Base-by-base conservation (phyloP, 164 flowering plant species). In the Annona squamosa region DNA sequence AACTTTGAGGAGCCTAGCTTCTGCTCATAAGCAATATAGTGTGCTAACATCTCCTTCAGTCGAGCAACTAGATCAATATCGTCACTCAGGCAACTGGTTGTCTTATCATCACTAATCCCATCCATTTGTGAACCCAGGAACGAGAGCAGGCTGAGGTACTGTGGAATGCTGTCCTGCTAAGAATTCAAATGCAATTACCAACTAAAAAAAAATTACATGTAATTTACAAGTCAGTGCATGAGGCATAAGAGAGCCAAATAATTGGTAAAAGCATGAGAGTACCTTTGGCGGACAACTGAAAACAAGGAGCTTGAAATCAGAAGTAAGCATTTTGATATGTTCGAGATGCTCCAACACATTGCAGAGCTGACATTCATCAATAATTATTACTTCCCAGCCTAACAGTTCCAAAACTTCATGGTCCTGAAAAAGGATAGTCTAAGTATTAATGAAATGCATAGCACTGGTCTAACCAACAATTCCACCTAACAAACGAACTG, bases 361-460 rank as follows among this genome's bases (percentile, higher is more conserved):
- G 16, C 81, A 67, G 18, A 66, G 76, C 56, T 88, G 91, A 74
- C 86, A 86, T 48, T 85, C 88, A 84, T 92, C 97, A 77, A 90
- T 73, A 63, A 89, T 70, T 42, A 89, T 71, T 48, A 79, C 85
- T 81, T 87, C 91, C 97, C 97, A 92, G 61, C 72, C 77, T 19
- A 89, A 66, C 78, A 78, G 43, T 46, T 74, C 74, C 52, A 92
- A 74, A 13, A 73, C 48, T 57, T 87, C 84, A 5, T 86, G n/a
- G 81, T 92, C 97, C 97, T 92, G 85, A 79, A 84, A 9, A 72
- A 68, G 2, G 72, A 77, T 17, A 77, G 26, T 41, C 44, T 57
- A 47, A 52, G 66, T 1, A 13, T 43, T 48, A 26, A 26, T 46
- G 46, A 69, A 63, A 68, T 65, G 19, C 44, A 71, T 16, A 19